phyloP scores from a whole-genome alignment of 2,329 filamentous ascomycete species.

The Zymoseptoria passerinii region DNA sequence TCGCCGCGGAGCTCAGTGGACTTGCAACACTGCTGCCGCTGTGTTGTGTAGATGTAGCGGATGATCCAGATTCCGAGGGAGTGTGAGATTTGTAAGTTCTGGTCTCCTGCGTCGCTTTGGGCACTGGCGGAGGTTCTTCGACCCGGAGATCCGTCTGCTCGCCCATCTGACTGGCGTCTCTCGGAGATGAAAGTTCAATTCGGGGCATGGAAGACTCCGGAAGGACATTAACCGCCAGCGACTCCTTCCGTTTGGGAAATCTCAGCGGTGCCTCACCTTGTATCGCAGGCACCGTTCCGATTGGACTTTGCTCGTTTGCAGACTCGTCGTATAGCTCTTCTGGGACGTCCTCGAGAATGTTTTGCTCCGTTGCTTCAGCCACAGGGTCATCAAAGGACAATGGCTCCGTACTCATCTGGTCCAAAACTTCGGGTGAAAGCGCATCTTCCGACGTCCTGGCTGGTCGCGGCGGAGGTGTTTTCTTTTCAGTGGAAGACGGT shows the following conservation, averaged over 20 bases:
- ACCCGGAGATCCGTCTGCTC: conserved; percentile 21
- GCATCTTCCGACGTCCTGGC: conserved; percentile 24
- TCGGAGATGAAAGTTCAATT: background rate
- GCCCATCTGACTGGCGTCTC: conserved; percentile 17
- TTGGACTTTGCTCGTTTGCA: background rate
- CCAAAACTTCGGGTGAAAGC: conserved; percentile 21
- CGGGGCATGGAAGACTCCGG: conserved; percentile 10
- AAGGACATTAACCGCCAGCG: background rate
- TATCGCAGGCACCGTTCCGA: conserved; percentile 5
- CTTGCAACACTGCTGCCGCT: conserved; percentile 26
- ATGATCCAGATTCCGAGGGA: conserved; percentile 26
- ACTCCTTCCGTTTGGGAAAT: background rate
- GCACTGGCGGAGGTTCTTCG: conserved; percentile 28
- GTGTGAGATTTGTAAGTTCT: conserved; percentile 21
- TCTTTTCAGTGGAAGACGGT: conserved; percentile 7
- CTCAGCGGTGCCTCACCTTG: conserved; percentile 18
- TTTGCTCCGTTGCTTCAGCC: conserved; percentile 2
- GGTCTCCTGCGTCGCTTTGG: conserved; percentile 22
- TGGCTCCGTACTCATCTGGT: conserved; percentile 22
- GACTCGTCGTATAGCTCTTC: background rate
- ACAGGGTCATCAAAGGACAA: conserved; percentile 10
- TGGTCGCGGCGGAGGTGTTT: conserved; percentile 23
- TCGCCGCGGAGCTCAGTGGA: conserved; percentile 25
- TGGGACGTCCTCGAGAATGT: background rate
- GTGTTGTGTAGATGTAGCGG: conserved; percentile 17